phyloP scores from a whole-genome alignment of 441 rosid genomes.

The Populus hybrid region DNA sequence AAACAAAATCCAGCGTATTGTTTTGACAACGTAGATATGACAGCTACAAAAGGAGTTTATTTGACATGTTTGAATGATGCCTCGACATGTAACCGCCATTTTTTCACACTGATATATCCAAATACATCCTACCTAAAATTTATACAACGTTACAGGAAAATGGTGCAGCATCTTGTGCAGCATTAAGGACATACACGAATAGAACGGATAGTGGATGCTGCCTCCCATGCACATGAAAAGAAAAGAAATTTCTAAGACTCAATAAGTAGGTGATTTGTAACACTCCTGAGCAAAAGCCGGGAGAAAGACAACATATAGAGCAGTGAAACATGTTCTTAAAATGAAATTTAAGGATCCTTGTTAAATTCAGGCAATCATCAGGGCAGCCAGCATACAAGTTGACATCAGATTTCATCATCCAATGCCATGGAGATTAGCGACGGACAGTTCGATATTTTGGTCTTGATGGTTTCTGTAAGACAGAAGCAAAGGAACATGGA shows the following conservation, averaged over 20 bases:
- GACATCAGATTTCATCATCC: conserved; percentile 13
- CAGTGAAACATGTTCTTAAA: background rate
- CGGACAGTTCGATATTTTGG: conserved; percentile 73
- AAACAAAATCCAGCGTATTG: background rate
- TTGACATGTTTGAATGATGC: background rate
- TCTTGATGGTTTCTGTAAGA: conserved; percentile 69
- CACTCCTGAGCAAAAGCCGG: conserved; percentile 1
- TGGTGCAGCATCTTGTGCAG: conserved; percentile 9
- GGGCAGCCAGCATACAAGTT: conserved; percentile 16
- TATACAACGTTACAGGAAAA: conserved; percentile 32
- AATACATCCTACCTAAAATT: conserved; percentile 8
- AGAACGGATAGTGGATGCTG: background rate
- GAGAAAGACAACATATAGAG: background rate
- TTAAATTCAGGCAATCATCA: conserved; percentile 11
- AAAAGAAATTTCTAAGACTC: conserved; percentile 5
- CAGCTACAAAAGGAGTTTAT: background rate
- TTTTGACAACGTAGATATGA: no score
- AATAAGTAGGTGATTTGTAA: background rate
- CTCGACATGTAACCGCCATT: background rate
- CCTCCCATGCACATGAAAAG: conserved; percentile 3
- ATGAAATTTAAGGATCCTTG: conserved; percentile 1
- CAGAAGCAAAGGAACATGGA: conserved; percentile 2
- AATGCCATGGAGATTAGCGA: conserved; percentile 39
- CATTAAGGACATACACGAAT: background rate
- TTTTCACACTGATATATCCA: background rate